These are phyloP conservation scores for Helminthosporium solani DNA, from an alignment of 2,329 filamentous ascomycete species.

Conservation along the genomic window DNA sequence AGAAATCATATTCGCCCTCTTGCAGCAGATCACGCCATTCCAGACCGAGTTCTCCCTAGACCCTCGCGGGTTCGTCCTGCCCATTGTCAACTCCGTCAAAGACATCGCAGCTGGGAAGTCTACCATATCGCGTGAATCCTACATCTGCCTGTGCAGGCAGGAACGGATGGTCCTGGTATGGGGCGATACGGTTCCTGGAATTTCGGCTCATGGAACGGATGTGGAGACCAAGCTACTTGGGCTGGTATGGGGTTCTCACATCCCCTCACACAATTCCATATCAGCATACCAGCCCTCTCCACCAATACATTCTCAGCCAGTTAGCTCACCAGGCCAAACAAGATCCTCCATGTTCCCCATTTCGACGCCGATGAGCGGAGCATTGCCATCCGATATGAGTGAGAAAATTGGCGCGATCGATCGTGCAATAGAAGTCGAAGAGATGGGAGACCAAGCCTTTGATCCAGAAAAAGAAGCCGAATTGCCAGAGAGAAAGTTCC, in stretches of 20 bases:
- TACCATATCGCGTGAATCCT: slow-evolving; percentile 67
- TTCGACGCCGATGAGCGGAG: slow-evolving; percentile 17
- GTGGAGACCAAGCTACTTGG: slow-evolving; percentile 67
- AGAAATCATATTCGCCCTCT: slow-evolving; percentile 49
- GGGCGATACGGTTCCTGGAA: slow-evolving; percentile 74
- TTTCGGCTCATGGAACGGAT: slow-evolving; percentile 66
- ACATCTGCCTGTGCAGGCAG: slow-evolving; percentile 74
- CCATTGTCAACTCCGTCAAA: slow-evolving; percentile 48
- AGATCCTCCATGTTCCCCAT: slow-evolving; percentile 23
- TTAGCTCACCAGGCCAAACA: slow-evolving; percentile 13
- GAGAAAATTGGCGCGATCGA: slow-evolving; percentile 30
- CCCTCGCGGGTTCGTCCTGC: slow-evolving; percentile 46
- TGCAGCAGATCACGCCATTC: slow-evolving; percentile 42
- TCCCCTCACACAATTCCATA: slow-evolving; percentile 15
- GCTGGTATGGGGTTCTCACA: slow-evolving; percentile 26
- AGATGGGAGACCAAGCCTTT: slow-evolving; percentile 24
- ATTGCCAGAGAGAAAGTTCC: slow-evolving; percentile 23
- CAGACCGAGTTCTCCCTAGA: slow-evolving; percentile 46
- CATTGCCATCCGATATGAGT: slow-evolving; percentile 20
- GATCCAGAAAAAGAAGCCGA: slow-evolving; percentile 27
- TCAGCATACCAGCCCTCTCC: slow-evolving; percentile 12
- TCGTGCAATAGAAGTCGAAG: slow-evolving; percentile 26
- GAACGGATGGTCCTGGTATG: slow-evolving; percentile 73
- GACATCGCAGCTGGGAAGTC: slow-evolving; percentile 40
- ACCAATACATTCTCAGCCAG: slow-evolving; percentile 9